A percentile compares a stretch with the other conserved stretches of the same genome.
Evolutionary conservation across 768 basidiomycete genomes (phyloP).

Genomic region (Rhodocollybia butyracea): DNA sequence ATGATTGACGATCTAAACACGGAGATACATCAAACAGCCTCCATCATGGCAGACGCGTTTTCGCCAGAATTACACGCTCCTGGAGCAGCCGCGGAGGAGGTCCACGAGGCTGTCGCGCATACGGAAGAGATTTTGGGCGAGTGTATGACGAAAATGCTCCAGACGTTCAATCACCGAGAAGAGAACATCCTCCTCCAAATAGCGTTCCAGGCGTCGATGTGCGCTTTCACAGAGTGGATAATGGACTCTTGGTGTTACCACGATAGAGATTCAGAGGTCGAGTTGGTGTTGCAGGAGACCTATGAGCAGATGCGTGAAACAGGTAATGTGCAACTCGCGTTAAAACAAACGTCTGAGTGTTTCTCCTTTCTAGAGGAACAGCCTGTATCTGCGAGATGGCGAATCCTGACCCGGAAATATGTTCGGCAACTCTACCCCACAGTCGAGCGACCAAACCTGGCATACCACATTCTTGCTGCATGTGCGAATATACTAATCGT

Average conservation of each 20-base stretch:
- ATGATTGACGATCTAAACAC: conserved; percentile 33
- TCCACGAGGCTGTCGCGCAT: conserved; percentile 4
- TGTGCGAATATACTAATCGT: conserved; percentile 40
- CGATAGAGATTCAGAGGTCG: conserved; percentile 11
- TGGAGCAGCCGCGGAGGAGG: neutral
- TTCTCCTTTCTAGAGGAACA: conserved; percentile 9
- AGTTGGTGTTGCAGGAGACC: conserved; percentile 17
- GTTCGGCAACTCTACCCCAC: conserved; percentile 8
- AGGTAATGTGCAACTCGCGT: conserved; percentile 2
- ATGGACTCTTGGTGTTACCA: conserved; percentile 16
- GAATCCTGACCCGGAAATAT: conserved; percentile 13
- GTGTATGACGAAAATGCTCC: conserved; percentile 11
- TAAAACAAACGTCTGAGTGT: neutral
- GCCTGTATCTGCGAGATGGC: conserved; percentile 11
- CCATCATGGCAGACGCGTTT: conserved; percentile 33
- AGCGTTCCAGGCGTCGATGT: conserved; percentile 14
- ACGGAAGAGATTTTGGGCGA: conserved; percentile 13
- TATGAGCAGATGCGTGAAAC: conserved; percentile 12
- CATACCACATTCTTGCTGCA: conserved; percentile 29
- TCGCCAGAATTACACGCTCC: conserved; percentile 5
- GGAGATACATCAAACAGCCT: conserved; percentile 33
- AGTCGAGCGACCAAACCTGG: conserved; percentile 3
- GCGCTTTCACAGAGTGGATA: conserved; percentile 14
- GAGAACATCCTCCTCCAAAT: conserved; percentile 12
- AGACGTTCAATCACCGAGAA: conserved; percentile 10